Evolutionary conservation across 176 grass and related monocot genomes (phyloP).

Genomic region (Bolboschoenus planiculmis): DNA sequence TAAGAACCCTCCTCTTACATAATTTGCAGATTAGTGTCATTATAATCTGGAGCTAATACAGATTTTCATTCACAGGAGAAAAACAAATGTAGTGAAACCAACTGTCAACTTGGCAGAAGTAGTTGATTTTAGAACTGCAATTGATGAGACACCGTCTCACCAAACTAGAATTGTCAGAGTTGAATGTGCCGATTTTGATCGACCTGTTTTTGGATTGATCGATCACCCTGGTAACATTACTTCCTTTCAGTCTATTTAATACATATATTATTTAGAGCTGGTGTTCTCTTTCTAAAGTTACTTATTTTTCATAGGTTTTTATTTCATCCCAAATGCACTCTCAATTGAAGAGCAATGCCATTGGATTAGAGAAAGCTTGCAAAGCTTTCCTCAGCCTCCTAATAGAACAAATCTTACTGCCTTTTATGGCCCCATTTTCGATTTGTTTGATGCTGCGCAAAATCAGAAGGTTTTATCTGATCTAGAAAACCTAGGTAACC

Average conservation of each 20-base stretch:
- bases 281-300: not conserved
- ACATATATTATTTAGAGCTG: not conserved
- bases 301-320: constrained; percentile 52
- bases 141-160: constrained; percentile 14
- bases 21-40: not conserved
- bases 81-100: not conserved
- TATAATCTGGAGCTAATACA: not conserved
- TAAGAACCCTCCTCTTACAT: not conserved
- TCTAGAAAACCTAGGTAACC: constrained; percentile 20
- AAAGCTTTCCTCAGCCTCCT: constrained; percentile 76
- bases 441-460: constrained; percentile 51
- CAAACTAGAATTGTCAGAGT: constrained; percentile 27
- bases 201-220: constrained; percentile 57
- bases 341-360: constrained; percentile 58
- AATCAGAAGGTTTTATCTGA: constrained; percentile 52
- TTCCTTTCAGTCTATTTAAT: not conserved
- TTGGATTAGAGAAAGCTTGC: constrained; percentile 80
- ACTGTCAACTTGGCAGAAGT: constrained; percentile 27
- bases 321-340: constrained; percentile 71
- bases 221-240: constrained; percentile 34
- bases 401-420: constrained; percentile 78
- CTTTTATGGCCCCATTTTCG: constrained; percentile 56
- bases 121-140: constrained; percentile 48
- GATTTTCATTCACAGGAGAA: constrained; percentile 13
- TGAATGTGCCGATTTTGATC: constrained; percentile 39